These are phyloP conservation scores for Aegle marmelos DNA, from an alignment of 345 rosid genomes.

Conservation along the genomic window DNA sequence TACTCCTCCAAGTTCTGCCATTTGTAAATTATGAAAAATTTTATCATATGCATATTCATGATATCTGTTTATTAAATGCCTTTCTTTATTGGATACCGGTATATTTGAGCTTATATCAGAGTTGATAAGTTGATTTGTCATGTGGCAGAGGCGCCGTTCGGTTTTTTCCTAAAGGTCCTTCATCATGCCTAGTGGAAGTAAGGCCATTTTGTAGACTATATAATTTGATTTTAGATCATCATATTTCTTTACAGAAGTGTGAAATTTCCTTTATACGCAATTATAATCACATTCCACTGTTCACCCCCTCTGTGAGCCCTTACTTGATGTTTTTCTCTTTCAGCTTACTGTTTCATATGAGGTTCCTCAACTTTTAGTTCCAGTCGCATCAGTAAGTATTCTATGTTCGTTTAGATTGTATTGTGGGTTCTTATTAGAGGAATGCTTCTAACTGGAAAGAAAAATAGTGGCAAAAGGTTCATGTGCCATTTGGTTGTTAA, in stretches of 20 bases:
- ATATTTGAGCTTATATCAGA: constrained; percentile 12
- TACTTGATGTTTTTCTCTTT: constrained; percentile 20
- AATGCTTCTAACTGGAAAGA: not conserved
- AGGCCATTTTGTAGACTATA: constrained; percentile 26
- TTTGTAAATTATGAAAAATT: not conserved
- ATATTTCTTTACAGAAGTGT: not conserved
- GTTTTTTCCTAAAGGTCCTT: constrained; percentile 74
- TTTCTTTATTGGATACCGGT: not conserved
- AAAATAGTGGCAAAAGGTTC: not conserved
- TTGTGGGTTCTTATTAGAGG: not conserved
- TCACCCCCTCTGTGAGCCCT: not conserved
- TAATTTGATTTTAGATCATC: not conserved
- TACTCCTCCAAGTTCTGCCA: not conserved
- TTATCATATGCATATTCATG: not conserved
- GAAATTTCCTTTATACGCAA: not conserved
- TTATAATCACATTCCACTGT: not conserved
- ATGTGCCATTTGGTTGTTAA: not conserved
- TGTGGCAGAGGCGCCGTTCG: constrained; percentile 75
- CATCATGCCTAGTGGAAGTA: constrained; percentile 74
- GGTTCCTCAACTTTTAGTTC: constrained; percentile 74
- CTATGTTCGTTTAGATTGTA: not conserved
- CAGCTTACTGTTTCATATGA: constrained; percentile 96
- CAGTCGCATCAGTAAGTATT: constrained; percentile 75
- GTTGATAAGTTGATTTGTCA: constrained; percentile 16
- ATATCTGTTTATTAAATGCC: not conserved